A percentile compares a stretch with the other conserved stretches of the same genome.
Conservation (phyloP, 1,284 basidiomycete genomes). For the Leccinum fuscescens region DNA sequence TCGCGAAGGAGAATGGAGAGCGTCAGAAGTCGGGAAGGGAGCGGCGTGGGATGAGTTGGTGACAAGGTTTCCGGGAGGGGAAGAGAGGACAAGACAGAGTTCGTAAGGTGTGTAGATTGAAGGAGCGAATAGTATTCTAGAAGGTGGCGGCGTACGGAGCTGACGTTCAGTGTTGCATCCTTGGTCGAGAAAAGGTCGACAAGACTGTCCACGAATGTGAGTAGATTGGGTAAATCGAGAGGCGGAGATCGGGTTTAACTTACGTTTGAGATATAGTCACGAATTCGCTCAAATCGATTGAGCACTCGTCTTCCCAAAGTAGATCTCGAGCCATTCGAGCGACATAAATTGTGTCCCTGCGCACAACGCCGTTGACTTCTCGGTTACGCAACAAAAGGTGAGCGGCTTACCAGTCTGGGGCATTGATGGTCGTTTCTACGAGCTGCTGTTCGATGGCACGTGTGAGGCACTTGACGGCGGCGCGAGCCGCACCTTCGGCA, state of each 20-base stretch:
- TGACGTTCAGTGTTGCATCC: slow-evolving; percentile 59
- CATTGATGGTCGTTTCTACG: slow-evolving; percentile 81
- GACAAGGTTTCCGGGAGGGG: slow-evolving; percentile 79
- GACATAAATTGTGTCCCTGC: slow-evolving; percentile 81
- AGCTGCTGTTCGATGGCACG: slow-evolving; percentile 70
- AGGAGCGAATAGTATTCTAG: slow-evolving; percentile 88
- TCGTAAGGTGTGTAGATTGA: slow-evolving; percentile 76
- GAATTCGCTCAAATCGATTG: slow-evolving; percentile 77
- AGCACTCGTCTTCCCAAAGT: slow-evolving; percentile 77
- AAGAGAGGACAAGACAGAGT: slow-evolving; percentile 76
- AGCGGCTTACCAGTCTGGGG: slow-evolving; percentile 77
- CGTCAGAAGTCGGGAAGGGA: slow-evolving; percentile 81
- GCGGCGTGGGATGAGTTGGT: slow-evolving; percentile 65
- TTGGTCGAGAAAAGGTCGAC: slow-evolving; percentile 81
- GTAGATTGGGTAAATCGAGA: slow-evolving; percentile 20
- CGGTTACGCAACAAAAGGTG: slow-evolving; percentile 8
- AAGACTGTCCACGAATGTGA: slow-evolving; percentile 48
- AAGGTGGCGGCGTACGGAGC: slow-evolving; percentile 64
- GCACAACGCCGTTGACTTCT: slow-evolving; percentile 17
- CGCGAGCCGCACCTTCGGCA: slow-evolving; percentile 66
- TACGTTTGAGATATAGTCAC: slow-evolving; percentile 88
- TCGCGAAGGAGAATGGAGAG: slow-evolving; percentile 78
- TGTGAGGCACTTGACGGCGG: slow-evolving; percentile 88
- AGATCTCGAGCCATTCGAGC: slow-evolving; percentile 89
- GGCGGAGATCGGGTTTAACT: slow-evolving; percentile 26